Conservation (phyloP, 108 stramenopile genomes). For the Parietichytrium sp. region DNA sequence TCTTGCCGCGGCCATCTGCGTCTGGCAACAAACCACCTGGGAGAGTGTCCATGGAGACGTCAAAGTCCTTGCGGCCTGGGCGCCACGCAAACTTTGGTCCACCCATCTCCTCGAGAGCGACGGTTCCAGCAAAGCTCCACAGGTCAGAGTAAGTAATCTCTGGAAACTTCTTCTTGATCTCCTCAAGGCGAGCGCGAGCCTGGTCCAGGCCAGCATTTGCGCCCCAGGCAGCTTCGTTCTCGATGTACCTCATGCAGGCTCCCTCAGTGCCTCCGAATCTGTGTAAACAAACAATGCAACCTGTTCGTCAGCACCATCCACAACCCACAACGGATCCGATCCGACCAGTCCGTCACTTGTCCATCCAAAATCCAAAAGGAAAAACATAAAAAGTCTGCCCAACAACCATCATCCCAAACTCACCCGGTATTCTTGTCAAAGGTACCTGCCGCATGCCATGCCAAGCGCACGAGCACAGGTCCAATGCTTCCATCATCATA, state of each 20-base stretch:
- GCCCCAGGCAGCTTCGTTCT: constrained; percentile 66
- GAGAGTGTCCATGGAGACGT: constrained; percentile 53
- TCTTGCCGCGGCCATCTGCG: constrained; percentile 64
- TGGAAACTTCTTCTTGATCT: constrained; percentile 64
- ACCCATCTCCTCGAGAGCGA: constrained; percentile 59
- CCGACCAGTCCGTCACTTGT: too few species aligned
- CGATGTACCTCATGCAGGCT: constrained; percentile 85
- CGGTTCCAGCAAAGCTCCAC: constrained; percentile 61
- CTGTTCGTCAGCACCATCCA: too few species aligned
- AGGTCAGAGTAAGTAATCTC: constrained; percentile 59
- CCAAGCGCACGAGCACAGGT: constrained; percentile 86
- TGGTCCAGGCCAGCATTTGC: constrained; percentile 44
- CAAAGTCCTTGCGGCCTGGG: constrained; percentile 74
- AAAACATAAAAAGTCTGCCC: too few species aligned
- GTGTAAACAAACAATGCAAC: too few species aligned
- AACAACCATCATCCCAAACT: too few species aligned
- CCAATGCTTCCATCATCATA: constrained; percentile 61
- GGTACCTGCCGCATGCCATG: constrained; percentile 93
- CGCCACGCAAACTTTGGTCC: constrained; percentile 73
- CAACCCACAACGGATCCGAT: too few species aligned
- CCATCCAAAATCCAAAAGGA: too few species aligned
- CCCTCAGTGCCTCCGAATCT: constrained; percentile 87
- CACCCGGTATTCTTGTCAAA: constrained; percentile 64
- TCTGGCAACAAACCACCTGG: constrained; percentile 66
- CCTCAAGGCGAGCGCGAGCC: constrained; percentile 48